phyloP scores from a whole-genome alignment of 2,329 filamentous ascomycete species.

The Colletotrichum sp. region DNA sequence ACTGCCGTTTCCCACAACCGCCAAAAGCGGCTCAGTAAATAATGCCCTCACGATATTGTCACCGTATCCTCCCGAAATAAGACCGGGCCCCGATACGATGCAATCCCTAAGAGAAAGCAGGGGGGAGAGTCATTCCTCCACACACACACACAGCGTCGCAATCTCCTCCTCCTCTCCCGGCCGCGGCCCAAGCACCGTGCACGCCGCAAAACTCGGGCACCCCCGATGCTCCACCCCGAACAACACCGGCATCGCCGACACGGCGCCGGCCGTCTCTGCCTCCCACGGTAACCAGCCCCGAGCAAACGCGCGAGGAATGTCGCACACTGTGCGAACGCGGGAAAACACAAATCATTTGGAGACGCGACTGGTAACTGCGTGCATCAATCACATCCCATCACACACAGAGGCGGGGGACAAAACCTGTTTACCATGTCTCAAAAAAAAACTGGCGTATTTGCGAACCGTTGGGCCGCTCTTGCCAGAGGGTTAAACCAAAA shows the following conservation, averaged over 20 bases:
- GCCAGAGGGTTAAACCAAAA: neutral
- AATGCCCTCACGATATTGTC: neutral
- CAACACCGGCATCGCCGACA: neutral
- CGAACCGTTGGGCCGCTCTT: neutral
- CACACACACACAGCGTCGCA: neutral
- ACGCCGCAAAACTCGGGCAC: neutral
- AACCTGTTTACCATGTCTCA: neutral
- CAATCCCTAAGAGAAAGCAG: neutral
- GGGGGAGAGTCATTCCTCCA: conserved; percentile 6
- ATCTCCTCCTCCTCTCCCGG: neutral
- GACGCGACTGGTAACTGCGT: neutral
- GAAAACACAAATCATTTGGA: neutral
- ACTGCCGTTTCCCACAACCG: neutral
- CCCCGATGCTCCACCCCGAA: neutral
- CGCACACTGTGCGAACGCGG: neutral
- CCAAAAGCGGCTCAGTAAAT: neutral
- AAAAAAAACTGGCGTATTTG: neutral
- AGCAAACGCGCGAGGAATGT: neutral
- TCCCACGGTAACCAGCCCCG: neutral
- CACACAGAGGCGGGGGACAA: neutral
- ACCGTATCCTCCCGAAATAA: neutral
- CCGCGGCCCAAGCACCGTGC: neutral
- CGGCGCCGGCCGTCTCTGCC: neutral
- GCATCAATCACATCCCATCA: neutral
- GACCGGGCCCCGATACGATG: neutral